phyloP scores from a whole-genome alignment of 192 early-diverging fungal genomes.

The Coemansia sp. region DNA sequence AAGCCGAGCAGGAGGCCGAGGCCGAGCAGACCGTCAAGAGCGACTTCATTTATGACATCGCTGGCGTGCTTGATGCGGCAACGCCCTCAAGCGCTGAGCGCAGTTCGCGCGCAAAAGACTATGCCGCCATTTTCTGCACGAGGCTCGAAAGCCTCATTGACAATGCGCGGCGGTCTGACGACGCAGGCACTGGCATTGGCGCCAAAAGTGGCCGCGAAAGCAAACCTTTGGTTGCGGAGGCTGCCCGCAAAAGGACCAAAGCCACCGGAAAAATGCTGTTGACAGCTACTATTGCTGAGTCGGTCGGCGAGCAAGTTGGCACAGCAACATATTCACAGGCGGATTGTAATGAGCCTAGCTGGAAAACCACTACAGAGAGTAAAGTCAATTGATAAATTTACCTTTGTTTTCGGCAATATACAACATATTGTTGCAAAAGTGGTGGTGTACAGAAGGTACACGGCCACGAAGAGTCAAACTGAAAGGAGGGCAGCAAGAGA shows the following conservation, averaged over 20 bases:
- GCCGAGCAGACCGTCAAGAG: neutral
- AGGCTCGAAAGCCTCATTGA: neutral
- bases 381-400: no score
- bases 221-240: no score
- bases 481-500: no score
- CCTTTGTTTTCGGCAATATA: no score
- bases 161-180: neutral
- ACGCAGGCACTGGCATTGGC: no score
- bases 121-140: neutral
- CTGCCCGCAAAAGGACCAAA: no score
- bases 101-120: neutral
- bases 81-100: neutral
- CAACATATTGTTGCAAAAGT: no score
- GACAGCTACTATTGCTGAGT: neutral
- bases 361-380: conserved; percentile 3
- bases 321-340: neutral
- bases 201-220: no score
- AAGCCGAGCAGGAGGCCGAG: neutral
- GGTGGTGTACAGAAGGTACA: no score
- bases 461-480: no score
- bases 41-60: neutral
- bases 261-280: neutral
- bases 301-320: neutral
- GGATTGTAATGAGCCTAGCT: neutral
- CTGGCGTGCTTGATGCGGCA: neutral